Base-by-base conservation (phyloP, 1,284 basidiomycete species). In the Cutaneotrichosporon sp. region DNA sequence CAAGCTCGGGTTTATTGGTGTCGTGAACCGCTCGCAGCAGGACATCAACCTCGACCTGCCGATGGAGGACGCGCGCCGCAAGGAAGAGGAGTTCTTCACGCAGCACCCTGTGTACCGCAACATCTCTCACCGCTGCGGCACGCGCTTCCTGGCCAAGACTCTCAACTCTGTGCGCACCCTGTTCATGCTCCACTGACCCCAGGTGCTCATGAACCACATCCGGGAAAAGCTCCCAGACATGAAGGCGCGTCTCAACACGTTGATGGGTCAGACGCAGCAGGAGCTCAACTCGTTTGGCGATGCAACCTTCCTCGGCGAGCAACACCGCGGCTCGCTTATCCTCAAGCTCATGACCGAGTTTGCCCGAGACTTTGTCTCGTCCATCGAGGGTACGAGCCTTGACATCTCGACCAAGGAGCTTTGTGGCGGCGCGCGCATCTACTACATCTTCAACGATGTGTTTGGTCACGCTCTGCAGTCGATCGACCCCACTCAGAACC, bases 391-490 rank as follows among this genome's bases (percentile, higher is more conserved):
- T 58, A 98, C 94, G n/a, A 92, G 92, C 64, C 86, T 96, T 56
- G 92, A 97, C 71, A 92, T 98, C 72, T 97, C 93, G 2, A 99
- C 97, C 5, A 99, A 99, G 79, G 97, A 99, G 78, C 87, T 99
- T 10, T 98, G 92, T 32, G 97, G 97, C 51, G 97, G 97, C 62
- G 97, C 97, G 11, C 87, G 97, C 62, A 93, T 99, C 80, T 99
- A 98, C 82, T 98, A 97, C 83, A 98, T 99, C 80, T 99, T 99
- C 86, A 94, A 98, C 77, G 97, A 99, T 73, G 88, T 99, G 58
- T 99, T 99, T 76, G 97, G 97, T 6, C 86, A 90, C 61, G 96
- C 96, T 0, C 86, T 99, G 9, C 86, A 88, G 67, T 90, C 88
- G 16, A 92, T 99, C 76, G 92, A 98, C 74, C 89, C 96, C 0